Evolutionary conservation across 495 filamentous ascomycete genomes (phyloP), one percentile per base, ranked within the genome.

Genomic region (Xylaria castorea): DNA sequence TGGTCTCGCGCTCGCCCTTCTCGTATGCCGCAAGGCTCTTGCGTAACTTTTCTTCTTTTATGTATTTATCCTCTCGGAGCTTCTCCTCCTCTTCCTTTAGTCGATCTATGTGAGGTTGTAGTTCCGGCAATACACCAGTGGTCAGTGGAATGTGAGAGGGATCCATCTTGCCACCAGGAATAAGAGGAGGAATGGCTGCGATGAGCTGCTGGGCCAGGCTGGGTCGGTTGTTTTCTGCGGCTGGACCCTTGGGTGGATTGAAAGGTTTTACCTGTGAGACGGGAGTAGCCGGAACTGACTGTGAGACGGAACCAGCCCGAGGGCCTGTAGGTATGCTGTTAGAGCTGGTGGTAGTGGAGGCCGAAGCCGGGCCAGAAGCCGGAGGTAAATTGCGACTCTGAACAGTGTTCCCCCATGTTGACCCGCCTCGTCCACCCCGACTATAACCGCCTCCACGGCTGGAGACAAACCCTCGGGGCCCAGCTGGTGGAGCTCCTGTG

Each of bases 201-300:
- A 87, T 67, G 8, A 85, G 76, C 61, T 74, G 79, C 65, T 86
- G 83, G 0, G 81, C 82, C 0, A 86, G 79, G 53, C 79, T 82
- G 27, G 75, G 81, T n/a, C 80, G 80, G 9, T 66, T 73, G 48
- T 69, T 77, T 32, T 81, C 79, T 2, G 83, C 81, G 0, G 85
- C 80, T 0, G 85, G 85, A 7, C 84, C 85, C 3, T 85, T 87
- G 30, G 85, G 85, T 0, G 85, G 85, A 61, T 87, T 87, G 72
- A 87, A 87, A 0, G 83, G 81, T 34, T 83, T 83, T 32, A 79
- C 71, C n/a, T 76, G 75, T 36, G 76, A 73, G 25, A 76, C 44
- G 0, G 80, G 74, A 6, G 78, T 75, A 40, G 75, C 74, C n/a
- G 75, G 73, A 32, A 76, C 70, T 1, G 76, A 76, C 38, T 77